phyloP scores from a whole-genome alignment of 73 alveolate species.

The Paramecium sonneborni region DNA sequence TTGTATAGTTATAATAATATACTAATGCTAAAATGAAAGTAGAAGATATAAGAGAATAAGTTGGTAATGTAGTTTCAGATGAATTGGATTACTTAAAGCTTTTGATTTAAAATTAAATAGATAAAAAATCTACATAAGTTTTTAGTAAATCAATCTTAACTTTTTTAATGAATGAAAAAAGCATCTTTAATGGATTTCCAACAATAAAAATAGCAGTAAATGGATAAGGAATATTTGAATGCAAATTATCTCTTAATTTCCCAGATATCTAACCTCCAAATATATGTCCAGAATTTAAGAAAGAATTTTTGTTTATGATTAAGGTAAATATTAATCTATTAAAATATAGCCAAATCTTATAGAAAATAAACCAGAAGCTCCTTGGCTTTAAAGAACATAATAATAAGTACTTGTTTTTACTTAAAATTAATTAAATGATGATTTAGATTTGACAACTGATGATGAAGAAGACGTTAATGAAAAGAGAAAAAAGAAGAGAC shows the following conservation, averaged over 20 bases:
- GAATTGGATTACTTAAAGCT: neutral
- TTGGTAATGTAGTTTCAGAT: neutral
- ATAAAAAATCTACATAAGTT: neutral
- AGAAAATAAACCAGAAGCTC: conserved; percentile 55
- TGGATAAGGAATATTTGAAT: neutral
- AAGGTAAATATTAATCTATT: neutral
- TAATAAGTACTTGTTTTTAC: neutral
- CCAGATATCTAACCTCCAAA: conserved; percentile 56
- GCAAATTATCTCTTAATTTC: conserved; percentile 35
- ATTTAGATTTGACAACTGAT: conserved; percentile 8
- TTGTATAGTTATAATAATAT: neutral
- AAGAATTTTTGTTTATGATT: neutral
- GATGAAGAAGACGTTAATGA: neutral
- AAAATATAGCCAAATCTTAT: neutral
- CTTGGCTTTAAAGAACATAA: conserved; percentile 17
- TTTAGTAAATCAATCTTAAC: neutral
- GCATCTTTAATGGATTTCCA: conserved; percentile 27
- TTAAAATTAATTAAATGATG: neutral
- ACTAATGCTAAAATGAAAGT: neutral
- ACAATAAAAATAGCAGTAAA: neutral
- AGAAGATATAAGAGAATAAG: conserved; percentile 1
- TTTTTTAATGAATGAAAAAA: conserved; percentile 18
- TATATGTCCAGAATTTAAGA: conserved; percentile 37
- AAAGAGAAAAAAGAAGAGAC: neutral
- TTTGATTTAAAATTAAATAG: neutral